These are phyloP conservation scores for Candida tunisiensis DNA, from an alignment of 1,139 yeast genomes.

Conservation along the genomic window DNA sequence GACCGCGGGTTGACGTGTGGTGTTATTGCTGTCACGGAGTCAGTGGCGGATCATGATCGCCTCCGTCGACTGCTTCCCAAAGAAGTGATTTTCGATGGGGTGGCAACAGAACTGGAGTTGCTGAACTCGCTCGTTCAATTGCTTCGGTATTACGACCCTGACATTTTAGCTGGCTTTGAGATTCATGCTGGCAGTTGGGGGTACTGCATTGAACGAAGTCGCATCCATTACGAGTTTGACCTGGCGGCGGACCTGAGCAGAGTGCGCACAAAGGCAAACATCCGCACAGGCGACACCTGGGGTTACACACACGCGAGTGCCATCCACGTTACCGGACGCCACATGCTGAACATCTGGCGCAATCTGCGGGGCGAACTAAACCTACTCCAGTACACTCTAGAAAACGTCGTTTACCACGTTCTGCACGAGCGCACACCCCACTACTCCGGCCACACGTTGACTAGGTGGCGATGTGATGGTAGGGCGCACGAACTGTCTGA, in stretches of 20 bases:
- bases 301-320: constrained; percentile 68
- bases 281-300: constrained; percentile 53
- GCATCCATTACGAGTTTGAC: constrained; percentile 22
- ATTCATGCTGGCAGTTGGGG: constrained; percentile 81
- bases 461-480: constrained; percentile 27
- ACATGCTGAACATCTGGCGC: constrained; percentile 76
- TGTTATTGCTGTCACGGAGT: constrained; percentile 7
- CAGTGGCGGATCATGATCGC: constrained; percentile 4
- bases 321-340: constrained; percentile 58
- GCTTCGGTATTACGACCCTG: constrained; percentile 66
- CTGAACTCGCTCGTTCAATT: constrained; percentile 35
- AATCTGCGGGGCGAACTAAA: constrained; percentile 43
- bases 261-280: constrained; percentile 12
- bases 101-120: constrained; percentile 38
- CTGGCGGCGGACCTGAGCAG: constrained; percentile 32
- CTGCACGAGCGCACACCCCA: constrained; percentile 54
- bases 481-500: constrained; percentile 13
- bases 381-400: constrained; percentile 55
- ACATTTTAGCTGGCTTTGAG: constrained; percentile 75
- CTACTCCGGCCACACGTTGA: constrained; percentile 33
- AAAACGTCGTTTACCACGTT: constrained; percentile 53
- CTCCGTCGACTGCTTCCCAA: no score
- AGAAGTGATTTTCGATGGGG: constrained; percentile 7
- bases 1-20: constrained; percentile 9
- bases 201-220: constrained; percentile 49